These are phyloP conservation scores for Nyctanthes arbortristis DNA, from an alignment of 257 asterid species.

Conservation along the genomic window DNA sequence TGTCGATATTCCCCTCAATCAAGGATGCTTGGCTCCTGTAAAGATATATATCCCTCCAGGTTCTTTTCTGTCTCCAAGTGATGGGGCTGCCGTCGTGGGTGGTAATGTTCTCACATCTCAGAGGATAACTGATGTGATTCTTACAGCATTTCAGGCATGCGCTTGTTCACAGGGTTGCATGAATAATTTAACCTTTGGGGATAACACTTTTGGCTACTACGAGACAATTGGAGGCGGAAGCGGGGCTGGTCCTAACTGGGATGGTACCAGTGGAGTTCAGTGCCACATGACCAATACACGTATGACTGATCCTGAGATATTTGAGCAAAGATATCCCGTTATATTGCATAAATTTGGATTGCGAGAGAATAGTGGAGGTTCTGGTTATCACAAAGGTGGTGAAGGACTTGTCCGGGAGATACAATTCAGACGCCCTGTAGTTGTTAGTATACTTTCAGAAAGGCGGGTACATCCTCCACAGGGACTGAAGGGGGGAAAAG, in stretches of 20 bases:
- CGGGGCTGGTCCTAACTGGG: conserved; percentile 94
- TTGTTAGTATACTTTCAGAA: conserved; percentile 89
- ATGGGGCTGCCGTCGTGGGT: conserved; percentile 91
- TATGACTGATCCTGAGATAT: conserved; percentile 96
- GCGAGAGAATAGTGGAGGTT: conserved; percentile 83
- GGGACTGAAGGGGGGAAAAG: conserved; percentile 75
- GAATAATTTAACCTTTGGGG: conserved; percentile 94
- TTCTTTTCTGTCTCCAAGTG: conserved; percentile 89
- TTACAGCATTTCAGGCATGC: conserved; percentile 89
- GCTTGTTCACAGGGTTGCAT: conserved; percentile 99
- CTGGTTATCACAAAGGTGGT: conserved; percentile 77
- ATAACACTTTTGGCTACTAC: conserved; percentile 79
- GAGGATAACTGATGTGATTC: conserved; percentile 83
- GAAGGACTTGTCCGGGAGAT: conserved; percentile 91
- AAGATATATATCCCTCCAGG: conserved; percentile 78
- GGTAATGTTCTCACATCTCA: conserved; percentile 96
- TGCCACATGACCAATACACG: conserved; percentile 99
- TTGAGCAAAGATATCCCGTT: conserved; percentile 95
- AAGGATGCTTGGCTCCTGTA: conserved; percentile 94
- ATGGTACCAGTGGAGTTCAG: conserved; percentile 92
- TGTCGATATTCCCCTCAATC: conserved; percentile 92
- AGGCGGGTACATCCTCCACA: conserved; percentile 93
- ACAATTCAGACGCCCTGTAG: conserved; percentile 68
- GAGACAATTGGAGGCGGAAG: conserved; percentile 97
- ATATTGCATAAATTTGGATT: conserved; percentile 71